Base-by-base conservation (phyloP, 768 basidiomycete genomes). In the Pisolithus orientalis region DNA sequence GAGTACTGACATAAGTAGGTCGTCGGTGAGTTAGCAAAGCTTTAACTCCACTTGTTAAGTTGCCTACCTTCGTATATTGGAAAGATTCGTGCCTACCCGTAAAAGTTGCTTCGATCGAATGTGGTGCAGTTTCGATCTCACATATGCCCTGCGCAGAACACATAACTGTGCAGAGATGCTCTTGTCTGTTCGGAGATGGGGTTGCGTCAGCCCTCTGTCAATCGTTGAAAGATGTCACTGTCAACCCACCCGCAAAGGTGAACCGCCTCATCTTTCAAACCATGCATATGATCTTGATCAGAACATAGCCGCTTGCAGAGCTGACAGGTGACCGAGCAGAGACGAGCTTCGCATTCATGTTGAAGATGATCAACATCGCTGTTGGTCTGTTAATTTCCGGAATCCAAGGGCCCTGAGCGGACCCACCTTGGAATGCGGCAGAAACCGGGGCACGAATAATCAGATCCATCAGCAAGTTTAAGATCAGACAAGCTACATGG, bases 91-190 rank as follows among this genome's bases (percentile, higher is more conserved):
- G 76, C 46, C 65, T 67, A 1, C 80, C 80, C 0, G 72, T 75
- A 56, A 81, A 82, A 0, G 78, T 79, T 3, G 79, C 77, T 56
- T 80, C 76, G 39, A 82, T 73, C 0, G 79, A 75, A 49, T 76
- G 74, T 1, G 80, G 80, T 1, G 72, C 65, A 0, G 75, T 78
- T 37, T 80, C 73, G 25, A 82, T 80, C 49, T 80, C 71, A 53
- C 80, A 82, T 7, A 74, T 75, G 0, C 80, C 80, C 6, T 56
- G 49, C 0, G 70, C 67, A 16, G 64, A 53, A 54, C 80, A 83
- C 4, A 69, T 50, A 0, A 64, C 59, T 2, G 56, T 39, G 53
- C 80, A 81, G 25, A 66, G 50, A 58, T 82, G 80, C 11, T 66
- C 61, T 65, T 82, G 73, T 1, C 80, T 82, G 34, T 11, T 10